Evolutionary conservation across 768 basidiomycete species (phyloP).

Genomic region (Suillus hirtellus): DNA sequence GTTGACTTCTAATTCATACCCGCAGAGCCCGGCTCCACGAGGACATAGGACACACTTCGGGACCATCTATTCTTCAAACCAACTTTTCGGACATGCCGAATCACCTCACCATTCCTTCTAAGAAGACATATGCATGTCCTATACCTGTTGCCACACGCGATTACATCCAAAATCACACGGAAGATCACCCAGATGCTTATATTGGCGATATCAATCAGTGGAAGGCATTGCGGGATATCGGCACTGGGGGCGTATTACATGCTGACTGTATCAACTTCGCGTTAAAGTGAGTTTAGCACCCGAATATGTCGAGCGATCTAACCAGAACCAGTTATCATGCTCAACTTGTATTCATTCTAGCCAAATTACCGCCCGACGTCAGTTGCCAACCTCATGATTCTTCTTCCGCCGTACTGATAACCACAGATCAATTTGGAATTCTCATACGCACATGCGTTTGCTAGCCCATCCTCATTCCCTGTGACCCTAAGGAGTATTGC

Average conservation of each 20-base stretch:
- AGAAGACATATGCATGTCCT: conserved; percentile 59
- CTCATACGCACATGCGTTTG: conserved; percentile 73
- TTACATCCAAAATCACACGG: conserved; percentile 68
- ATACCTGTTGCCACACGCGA: conserved; percentile 56
- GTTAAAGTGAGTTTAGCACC: conserved; percentile 52
- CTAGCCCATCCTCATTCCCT: conserved; percentile 45
- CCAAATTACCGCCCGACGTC: conserved; percentile 84
- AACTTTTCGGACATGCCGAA: conserved; percentile 63
- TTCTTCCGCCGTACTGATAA: conserved; percentile 14
- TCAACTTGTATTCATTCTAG: conserved; percentile 79
- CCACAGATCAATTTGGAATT: conserved; percentile 68
- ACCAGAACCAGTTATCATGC: conserved; percentile 75
- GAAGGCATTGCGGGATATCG: conserved; percentile 61
- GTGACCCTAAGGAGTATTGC: conserved; percentile 70
- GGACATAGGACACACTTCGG: background rate
- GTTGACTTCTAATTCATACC: background rate
- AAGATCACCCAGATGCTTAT: conserved; percentile 84
- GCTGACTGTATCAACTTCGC: conserved; percentile 53
- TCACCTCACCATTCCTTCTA: conserved; percentile 72
- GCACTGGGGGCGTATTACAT: conserved; percentile 50
- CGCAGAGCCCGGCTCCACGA: background rate
- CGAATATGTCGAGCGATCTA: conserved; percentile 11
- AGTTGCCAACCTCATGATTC: conserved; percentile 20
- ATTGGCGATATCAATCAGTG: conserved; percentile 73
- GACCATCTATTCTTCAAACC: background rate